These are phyloP conservation scores for Leptodontidium sp. DNA, from an alignment of 2,329 filamentous ascomycete species.

Conservation along the genomic window DNA sequence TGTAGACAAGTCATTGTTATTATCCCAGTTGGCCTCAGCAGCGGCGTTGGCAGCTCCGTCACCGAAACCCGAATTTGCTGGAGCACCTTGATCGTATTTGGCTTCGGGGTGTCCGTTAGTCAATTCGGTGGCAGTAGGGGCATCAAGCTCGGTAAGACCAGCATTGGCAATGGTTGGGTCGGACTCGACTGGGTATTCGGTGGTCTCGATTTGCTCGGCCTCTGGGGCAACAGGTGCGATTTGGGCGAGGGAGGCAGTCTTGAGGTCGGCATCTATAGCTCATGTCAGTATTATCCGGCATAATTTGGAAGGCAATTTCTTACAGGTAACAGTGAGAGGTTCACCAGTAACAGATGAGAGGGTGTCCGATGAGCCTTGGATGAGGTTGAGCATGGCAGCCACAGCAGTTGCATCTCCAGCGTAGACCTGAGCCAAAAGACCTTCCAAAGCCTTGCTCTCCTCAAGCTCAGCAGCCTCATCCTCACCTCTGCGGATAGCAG, in stretches of 20 bases:
- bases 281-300: slow-evolving; percentile 22
- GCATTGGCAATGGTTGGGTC: slow-evolving; percentile 75
- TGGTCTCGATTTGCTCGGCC: slow-evolving; percentile 46
- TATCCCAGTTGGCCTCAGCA: slow-evolving; percentile 73
- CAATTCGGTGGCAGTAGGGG: slow-evolving; percentile 50
- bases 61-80: slow-evolving; percentile 59
- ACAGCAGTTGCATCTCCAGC: slow-evolving; percentile 79
- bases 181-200: slow-evolving; percentile 54
- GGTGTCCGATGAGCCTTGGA: slow-evolving; percentile 73
- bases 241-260: slow-evolving; percentile 63
- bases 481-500: slow-evolving; percentile 77
- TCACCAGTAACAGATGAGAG: slow-evolving; percentile 72
- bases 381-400: slow-evolving; percentile 77
- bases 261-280: slow-evolving; percentile 64
- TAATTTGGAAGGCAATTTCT: slow-evolving; percentile 44
- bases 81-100: slow-evolving; percentile 49
- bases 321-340: slow-evolving; percentile 75
- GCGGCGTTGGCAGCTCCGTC: slow-evolving; percentile 66
- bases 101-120: slow-evolving; percentile 56
- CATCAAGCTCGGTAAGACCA: slow-evolving; percentile 71
- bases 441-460: slow-evolving; percentile 83
- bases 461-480: slow-evolving; percentile 69
- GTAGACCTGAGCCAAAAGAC: slow-evolving; percentile 80
- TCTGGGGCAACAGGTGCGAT: slow-evolving; percentile 50
- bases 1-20: slow-evolving; percentile 45